Conservation (phyloP, 495 filamentous ascomycete genomes). For the Podospora tetraspora region DNA sequence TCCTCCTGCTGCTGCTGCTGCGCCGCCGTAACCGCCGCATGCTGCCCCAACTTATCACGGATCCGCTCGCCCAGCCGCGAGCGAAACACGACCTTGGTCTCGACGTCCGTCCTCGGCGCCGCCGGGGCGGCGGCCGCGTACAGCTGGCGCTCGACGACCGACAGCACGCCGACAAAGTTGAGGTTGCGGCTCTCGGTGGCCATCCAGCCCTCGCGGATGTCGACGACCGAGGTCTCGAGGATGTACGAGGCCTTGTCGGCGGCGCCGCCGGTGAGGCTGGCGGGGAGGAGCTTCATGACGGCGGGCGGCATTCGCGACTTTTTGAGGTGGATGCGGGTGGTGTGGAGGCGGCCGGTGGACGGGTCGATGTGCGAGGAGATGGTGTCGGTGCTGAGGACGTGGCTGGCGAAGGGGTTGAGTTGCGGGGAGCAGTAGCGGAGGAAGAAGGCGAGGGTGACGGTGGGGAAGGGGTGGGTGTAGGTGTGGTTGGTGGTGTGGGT, state of each 20-base stretch:
- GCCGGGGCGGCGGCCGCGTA: slow-evolving; percentile 50
- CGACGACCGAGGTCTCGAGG: slow-evolving; percentile 84
- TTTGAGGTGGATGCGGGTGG: slow-evolving; percentile 88
- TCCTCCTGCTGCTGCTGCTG: slow-evolving; percentile 19
- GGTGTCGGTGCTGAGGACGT: slow-evolving; percentile 95
- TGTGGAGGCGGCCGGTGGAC: slow-evolving; percentile 71
- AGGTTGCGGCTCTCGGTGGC: slow-evolving; percentile 76
- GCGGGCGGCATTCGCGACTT: slow-evolving; percentile 82
- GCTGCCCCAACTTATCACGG: slow-evolving; percentile 43
- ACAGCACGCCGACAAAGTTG: slow-evolving; percentile 87
- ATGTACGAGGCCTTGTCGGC: slow-evolving; percentile 79
- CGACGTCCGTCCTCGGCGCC: slow-evolving; percentile 68
- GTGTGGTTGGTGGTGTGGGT: slow-evolving; percentile 72
- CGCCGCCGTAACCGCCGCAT: background rate
- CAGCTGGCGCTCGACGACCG: slow-evolving; percentile 81
- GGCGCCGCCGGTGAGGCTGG: slow-evolving; percentile 60
- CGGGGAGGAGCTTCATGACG: slow-evolving; percentile 74
- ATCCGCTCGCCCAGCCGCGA: slow-evolving; percentile 73
- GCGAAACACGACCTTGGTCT: slow-evolving; percentile 76
- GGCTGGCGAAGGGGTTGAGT: slow-evolving; percentile 83
- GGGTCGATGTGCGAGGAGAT: slow-evolving; percentile 82
- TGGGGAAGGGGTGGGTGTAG: slow-evolving; percentile 87
- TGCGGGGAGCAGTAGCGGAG: slow-evolving; percentile 78
- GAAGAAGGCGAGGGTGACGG: slow-evolving; percentile 95
- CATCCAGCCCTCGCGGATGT: slow-evolving; percentile 86